Percentiles rank a stretch among this genome's conserved stretches.
Conservation (phyloP, 1,284 basidiomycete genomes). For the Dichomitus squalens region DNA sequence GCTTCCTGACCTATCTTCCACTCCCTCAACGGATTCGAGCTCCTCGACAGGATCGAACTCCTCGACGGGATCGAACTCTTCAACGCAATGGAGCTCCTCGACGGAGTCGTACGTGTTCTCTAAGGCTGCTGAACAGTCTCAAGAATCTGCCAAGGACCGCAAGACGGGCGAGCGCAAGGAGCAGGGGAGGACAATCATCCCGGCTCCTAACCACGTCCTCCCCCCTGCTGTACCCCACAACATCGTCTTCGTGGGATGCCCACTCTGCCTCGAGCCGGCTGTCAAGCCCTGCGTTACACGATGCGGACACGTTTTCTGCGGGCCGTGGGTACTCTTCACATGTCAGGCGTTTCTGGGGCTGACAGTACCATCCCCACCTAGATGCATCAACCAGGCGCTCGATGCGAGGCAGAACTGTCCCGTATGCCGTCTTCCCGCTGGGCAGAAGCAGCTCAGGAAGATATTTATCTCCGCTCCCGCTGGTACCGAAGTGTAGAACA, state of each 20-base stretch:
- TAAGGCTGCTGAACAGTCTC: neutral
- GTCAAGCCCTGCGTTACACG: constrained; percentile 25
- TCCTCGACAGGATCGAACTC: neutral
- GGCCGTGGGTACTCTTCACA: constrained; percentile 23
- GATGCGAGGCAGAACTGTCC: constrained; percentile 27
- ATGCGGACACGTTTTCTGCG: constrained; percentile 35
- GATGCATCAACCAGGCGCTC: constrained; percentile 29
- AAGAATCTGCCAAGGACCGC: neutral
- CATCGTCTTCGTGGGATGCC: constrained; percentile 23
- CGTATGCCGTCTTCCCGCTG: constrained; percentile 28
- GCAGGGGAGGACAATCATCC: neutral
- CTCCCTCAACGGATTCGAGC: neutral
- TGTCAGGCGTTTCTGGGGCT: neutral
- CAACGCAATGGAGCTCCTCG: neutral
- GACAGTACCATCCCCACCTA: neutral
- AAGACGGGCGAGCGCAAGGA: neutral
- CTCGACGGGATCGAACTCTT: neutral
- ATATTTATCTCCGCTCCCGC: constrained; percentile 23
- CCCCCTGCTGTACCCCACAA: constrained; percentile 1
- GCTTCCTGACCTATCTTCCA: neutral
- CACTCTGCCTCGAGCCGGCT: constrained; percentile 32
- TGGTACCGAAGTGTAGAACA: neutral
- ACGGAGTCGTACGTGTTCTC: neutral
- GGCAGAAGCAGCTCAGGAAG: constrained; percentile 24
- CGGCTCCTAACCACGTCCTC: neutral